Conservation (phyloP, 2,329 filamentous ascomycete species). For the Magnaporthiopsis rhizophila region DNA sequence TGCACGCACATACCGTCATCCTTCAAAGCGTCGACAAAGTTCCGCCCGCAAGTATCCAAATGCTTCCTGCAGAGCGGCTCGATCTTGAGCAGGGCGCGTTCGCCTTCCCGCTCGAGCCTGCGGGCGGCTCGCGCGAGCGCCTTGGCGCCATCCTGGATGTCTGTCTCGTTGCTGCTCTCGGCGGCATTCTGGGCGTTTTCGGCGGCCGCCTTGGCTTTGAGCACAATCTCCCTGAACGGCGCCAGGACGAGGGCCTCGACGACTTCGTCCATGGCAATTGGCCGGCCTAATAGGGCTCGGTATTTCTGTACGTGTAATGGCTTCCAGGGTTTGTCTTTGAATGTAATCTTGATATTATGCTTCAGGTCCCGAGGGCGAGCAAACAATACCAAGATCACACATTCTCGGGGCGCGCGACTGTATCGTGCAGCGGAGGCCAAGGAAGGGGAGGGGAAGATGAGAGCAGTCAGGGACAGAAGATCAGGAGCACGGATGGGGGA, state of each 20-base stretch:
- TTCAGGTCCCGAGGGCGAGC: not conserved
- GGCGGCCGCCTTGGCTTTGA: constrained; percentile 39
- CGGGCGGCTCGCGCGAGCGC: constrained; percentile 43
- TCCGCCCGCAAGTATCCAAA: constrained; percentile 38
- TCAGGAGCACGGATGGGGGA: not conserved
- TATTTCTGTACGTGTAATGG: not conserved
- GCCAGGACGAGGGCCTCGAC: constrained; percentile 34
- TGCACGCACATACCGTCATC: constrained; percentile 38
- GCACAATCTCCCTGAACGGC: constrained; percentile 44
- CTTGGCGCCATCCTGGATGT: constrained; percentile 11
- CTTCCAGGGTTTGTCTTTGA: not conserved
- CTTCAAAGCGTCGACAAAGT: constrained; percentile 43
- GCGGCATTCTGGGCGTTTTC: constrained; percentile 34
- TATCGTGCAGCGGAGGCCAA: not conserved
- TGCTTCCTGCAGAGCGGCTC: constrained; percentile 43
- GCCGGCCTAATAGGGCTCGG: not conserved
- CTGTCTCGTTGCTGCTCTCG: not conserved
- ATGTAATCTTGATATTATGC: not conserved
- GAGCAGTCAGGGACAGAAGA: not conserved
- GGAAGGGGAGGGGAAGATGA: not conserved
- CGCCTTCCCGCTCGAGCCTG: constrained; percentile 27
- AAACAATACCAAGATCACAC: not conserved
- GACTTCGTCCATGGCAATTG: constrained; percentile 12
- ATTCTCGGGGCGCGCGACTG: not conserved
- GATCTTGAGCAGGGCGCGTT: constrained; percentile 34